Conservation (phyloP, 169 alveolate genomes). For the Cryptosporidium ryanae region DNA sequence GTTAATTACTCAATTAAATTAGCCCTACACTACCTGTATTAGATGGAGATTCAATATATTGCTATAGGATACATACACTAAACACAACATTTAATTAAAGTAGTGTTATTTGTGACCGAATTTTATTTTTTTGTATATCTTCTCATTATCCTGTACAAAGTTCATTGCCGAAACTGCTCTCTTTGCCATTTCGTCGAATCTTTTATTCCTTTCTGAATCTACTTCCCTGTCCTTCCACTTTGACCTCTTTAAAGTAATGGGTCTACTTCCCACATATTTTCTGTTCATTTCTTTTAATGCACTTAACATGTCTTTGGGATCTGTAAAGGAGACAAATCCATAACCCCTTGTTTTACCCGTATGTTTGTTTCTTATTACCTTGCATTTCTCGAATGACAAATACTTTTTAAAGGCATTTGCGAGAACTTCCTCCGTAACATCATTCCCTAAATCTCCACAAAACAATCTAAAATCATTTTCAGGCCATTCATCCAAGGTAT, state of each 20-base stretch:
- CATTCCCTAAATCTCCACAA: conserved; percentile 97
- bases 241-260: conserved; percentile 91
- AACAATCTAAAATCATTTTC: conserved; percentile 96
- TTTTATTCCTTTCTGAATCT: conserved; percentile 82
- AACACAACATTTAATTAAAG: too few species aligned
- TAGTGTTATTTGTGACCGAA: neutral
- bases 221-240: conserved; percentile 93
- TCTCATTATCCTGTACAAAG: conserved; percentile 2
- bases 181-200: conserved; percentile 46
- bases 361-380: conserved; percentile 92
- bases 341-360: conserved; percentile 96
- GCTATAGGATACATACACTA: too few species aligned
- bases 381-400: conserved; percentile 91
- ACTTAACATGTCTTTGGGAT: conserved; percentile 92
- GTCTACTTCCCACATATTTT: conserved; percentile 94
- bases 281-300: conserved; percentile 96
- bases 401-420: conserved; percentile 96
- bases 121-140: conserved; percentile 36
- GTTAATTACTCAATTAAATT: too few species aligned
- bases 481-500: conserved; percentile 97
- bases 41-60: too few species aligned
- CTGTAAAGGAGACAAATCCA: conserved; percentile 93
- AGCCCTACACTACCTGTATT: too few species aligned
- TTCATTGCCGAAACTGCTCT: neutral
- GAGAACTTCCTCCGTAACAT: conserved; percentile 96